Percentiles rank a stretch among this genome's conserved stretches.
These are phyloP conservation scores for Forsythia viridissima DNA, from an alignment of 257 asterid genomes.

Conservation along the genomic window DNA sequence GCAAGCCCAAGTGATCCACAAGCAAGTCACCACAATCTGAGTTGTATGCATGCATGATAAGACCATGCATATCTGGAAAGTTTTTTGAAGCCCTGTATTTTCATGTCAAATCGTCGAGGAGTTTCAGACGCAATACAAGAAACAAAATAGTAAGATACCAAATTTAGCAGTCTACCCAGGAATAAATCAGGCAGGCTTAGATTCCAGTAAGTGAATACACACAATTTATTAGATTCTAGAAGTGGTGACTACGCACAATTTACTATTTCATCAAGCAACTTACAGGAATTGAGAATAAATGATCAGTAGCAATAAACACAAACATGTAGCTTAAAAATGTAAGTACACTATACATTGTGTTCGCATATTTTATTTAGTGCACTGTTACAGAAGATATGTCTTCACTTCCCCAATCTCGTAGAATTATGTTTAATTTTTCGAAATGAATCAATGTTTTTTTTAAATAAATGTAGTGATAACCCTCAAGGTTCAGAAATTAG, in stretches of 20 bases:
- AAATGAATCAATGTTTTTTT: not conserved
- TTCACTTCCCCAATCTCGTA: slow-evolving; percentile 8
- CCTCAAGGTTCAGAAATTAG: not conserved
- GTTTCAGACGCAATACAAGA: slow-evolving; percentile 39
- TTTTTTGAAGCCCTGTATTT: slow-evolving; percentile 85
- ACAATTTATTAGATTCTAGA: not conserved
- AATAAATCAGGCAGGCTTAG: slow-evolving; percentile 5
- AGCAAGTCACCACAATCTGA: slow-evolving; percentile 57
- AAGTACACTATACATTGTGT: not conserved
- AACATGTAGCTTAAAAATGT: not conserved
- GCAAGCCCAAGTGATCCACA: slow-evolving; percentile 92
- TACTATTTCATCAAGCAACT: slow-evolving; percentile 8
- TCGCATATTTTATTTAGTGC: not conserved
- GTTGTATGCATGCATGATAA: slow-evolving; percentile 83
- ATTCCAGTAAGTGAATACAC: not conserved
- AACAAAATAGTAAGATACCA: slow-evolving; percentile 29
- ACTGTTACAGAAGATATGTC: slow-evolving; percentile 1
- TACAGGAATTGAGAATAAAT: not conserved
- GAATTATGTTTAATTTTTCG: not conserved
- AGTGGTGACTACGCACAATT: not conserved
- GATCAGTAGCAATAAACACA: not conserved
- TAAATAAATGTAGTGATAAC: not conserved
- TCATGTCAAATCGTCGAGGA: slow-evolving; percentile 52
- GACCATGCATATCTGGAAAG: slow-evolving; percentile 78
- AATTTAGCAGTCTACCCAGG: slow-evolving; percentile 13